Evolutionary conservation across 768 basidiomycete species (phyloP), one percentile per base, ranked within the genome.

Genomic region (Termitomyces sp.): DNA sequence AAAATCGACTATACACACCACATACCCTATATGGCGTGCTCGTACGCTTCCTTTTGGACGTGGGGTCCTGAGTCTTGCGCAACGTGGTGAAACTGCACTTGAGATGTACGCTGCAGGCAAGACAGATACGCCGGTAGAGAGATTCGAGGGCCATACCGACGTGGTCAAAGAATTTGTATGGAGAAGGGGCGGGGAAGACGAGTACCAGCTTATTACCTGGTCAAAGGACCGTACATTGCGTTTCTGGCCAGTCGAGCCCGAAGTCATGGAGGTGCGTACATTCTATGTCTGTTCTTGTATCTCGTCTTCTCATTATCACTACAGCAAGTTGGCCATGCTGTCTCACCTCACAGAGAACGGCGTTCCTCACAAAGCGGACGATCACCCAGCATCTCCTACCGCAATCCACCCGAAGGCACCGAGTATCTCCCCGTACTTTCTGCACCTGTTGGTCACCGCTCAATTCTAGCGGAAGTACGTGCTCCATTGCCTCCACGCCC

Each of bases 141-240:
- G 77, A 7, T 96, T 95, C 62, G 88, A 91, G 63, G 94, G 94
- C 0, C 94, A 96, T 71, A 82, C 85, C 0, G 94, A 96, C 61
- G 92, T 94, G 2, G 96, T 98, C 20, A 97, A 96, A 66, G 96
- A 99, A 72, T 99, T 96, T 68, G 94, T 99, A 1, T 99, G 97
- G 97, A 77, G 97, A 59, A 84, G 79, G 65, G 81, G 87, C 2
- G 80, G 79, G 5, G 64, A 73, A 60, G 76, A 77, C 42, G 80
- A 84, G 41, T 87, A 84, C 67, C 85, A 85, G 64, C 75, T 84
- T 2, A 81, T 83, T 37, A 83, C 81, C 1, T 83, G 82, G 82
- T 92, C 92, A 1, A 95, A 94, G 68, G 97, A 98, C 67, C 83
- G 92, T 20, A 94, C 91, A 0, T 72, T 99, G 34, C 78, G 93